These are phyloP conservation scores for Fusarium sp. DNA, from an alignment of 2,329 filamentous ascomycete species.

Conservation along the genomic window DNA sequence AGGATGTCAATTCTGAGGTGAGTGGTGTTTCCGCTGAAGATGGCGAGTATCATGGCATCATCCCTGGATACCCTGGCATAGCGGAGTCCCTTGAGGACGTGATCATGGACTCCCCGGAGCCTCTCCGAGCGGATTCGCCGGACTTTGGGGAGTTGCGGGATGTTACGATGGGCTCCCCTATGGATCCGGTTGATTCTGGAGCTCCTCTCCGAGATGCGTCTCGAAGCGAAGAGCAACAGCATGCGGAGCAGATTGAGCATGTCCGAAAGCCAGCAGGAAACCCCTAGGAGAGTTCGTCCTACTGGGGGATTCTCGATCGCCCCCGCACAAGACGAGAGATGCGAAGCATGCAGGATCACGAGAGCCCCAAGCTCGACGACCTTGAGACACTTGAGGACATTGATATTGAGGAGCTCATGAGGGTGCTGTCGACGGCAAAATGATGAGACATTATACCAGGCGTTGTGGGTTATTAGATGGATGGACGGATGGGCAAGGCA, in stretches of 20 bases:
- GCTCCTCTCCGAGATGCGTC: conserved; percentile 10
- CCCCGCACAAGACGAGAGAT: conserved; percentile 18
- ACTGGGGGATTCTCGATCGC: conserved; percentile 26
- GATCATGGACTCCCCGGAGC: conserved; percentile 47
- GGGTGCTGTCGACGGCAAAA: conserved; percentile 36
- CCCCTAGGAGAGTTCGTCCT: conserved; percentile 34
- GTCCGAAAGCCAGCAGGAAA: conserved; percentile 27
- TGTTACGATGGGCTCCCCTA: conserved; percentile 37
- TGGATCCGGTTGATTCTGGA: conserved; percentile 30
- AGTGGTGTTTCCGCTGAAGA: conserved; percentile 55
- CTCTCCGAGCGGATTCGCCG: conserved; percentile 38
- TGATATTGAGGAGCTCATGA: conserved; percentile 43
- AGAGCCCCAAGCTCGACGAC: conserved; percentile 31
- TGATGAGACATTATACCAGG: conserved; percentile 39
- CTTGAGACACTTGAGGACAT: conserved; percentile 45
- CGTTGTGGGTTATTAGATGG: conserved; percentile 37
- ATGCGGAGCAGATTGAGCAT: conserved; percentile 38
- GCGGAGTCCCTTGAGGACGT: conserved; percentile 45
- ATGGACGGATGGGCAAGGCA: conserved; percentile 25
- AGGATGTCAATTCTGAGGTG: conserved; percentile 75
- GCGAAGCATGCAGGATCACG: conserved; percentile 11
- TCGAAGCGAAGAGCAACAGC: conserved; percentile 24
- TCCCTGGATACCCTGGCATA: conserved; percentile 43
- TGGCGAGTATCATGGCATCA: conserved; percentile 39
- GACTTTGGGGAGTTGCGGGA: conserved; percentile 32